phyloP scores from a whole-genome alignment of 805 yeast genomes.

The Saturnispora gosingensis region DNA sequence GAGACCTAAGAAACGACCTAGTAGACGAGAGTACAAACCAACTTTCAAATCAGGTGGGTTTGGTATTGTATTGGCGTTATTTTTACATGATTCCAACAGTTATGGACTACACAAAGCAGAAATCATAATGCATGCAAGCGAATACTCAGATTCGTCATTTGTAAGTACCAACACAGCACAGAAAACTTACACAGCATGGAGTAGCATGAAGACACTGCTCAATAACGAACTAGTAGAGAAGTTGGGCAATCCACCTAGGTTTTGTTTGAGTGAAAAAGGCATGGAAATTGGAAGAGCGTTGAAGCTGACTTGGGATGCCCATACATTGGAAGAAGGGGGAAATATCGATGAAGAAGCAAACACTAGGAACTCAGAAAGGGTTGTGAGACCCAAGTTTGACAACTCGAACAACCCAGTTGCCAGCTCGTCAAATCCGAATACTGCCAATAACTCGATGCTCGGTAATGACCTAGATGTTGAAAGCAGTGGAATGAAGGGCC shows the following conservation, averaged over 20 bases:
- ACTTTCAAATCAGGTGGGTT: conserved; percentile 73
- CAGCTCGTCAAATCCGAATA: conserved; percentile 2
- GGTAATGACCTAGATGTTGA: background rate
- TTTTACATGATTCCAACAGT: conserved; percentile 36
- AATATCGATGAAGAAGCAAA: background rate
- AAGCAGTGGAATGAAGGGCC: background rate
- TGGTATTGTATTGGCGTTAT: conserved; percentile 61
- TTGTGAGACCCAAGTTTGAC: background rate
- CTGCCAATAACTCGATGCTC: conserved; percentile 3
- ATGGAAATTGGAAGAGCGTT: conserved; percentile 49
- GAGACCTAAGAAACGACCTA: background rate
- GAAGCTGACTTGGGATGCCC: conserved; percentile 27
- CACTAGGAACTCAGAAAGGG: background rate
- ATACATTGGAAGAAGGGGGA: conserved; percentile 21
- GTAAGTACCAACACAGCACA: conserved; percentile 43
- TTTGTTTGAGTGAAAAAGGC: conserved; percentile 65
- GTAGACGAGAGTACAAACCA: conserved; percentile 36
- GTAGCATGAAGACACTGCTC: conserved; percentile 51
- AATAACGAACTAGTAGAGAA: conserved; percentile 49
- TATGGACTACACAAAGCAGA: conserved; percentile 59
- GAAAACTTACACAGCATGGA: conserved; percentile 60
- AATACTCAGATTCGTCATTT: conserved; percentile 51
- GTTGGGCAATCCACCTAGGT: conserved; percentile 51
- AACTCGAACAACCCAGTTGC: conserved; percentile 5
- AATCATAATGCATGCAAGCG: conserved; percentile 43